Evolutionary conservation across 129 eudicot species (phyloP), one percentile per base, ranked within the genome.

Genomic region (Flaveria robusta): DNA sequence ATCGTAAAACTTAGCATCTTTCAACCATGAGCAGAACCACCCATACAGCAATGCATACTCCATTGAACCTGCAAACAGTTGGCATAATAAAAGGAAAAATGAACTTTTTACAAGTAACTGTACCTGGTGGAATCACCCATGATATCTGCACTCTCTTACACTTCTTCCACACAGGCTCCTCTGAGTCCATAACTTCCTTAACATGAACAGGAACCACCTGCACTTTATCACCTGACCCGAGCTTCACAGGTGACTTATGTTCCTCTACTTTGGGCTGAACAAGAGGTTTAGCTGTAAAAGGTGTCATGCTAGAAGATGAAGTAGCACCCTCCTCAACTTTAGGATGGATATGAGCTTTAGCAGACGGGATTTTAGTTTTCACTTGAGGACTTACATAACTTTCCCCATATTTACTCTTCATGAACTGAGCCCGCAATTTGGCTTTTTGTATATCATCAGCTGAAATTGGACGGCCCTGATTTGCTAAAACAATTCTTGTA

Each of bases 401-500:
- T 74, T 86, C 89, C 16, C 91, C 96, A 34, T 90, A 72, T 55
- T 89, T 91, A 47, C 73, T 87, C 84, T 87, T 92, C 97, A 91
- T 84, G 74, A 82, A 87, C 16, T 95, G 97, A 34, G 97, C 97
- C 66, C 99, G 97, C 88, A 89, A 49, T 81, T 91, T 95, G 39
- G 99, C 96, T 74, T 95, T 95, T 54, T 91, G 99, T 70, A 95
- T 91, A 62, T 95, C 99, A 78, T 95, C 99, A 19, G 99, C 96
- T 15, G 99, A 91, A 49, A 95, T 91, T 68, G 99, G 99, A 24
- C 99, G 99, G 45, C 90, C 86, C 77, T 89, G 96, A 69, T 81
- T 77, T 72, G 91, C 74, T 71, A 79, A 47, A 43, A 78, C 71
- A 50, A 90, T 68, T 85, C 87, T 83, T 29, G 88, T 52, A 69